Percentiles rank a stretch among this genome's conserved stretches.
Conservation (phyloP, 1,139 yeast genomes). For the Diutina siamensis region DNA sequence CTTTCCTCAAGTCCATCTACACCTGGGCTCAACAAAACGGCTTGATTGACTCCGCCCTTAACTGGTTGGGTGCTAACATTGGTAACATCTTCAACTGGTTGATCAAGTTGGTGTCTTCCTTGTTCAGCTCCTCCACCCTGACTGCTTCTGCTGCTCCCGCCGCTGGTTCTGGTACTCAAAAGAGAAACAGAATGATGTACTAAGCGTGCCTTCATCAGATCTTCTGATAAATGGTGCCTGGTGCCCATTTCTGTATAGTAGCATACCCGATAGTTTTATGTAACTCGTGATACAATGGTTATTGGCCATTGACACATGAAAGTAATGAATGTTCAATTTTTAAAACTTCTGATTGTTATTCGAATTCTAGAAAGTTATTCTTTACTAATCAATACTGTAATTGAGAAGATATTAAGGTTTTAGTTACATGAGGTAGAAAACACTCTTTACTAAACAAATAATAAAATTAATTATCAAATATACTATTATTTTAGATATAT, state of each 20-base stretch:
- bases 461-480: no score
- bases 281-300: background rate
- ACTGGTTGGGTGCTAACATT: conserved; percentile 19
- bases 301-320: background rate
- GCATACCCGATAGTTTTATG: conserved; percentile 1
- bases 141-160: conserved; percentile 12
- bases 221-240: conserved; percentile 1
- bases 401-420: no score
- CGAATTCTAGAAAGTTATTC: no score
- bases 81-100: conserved; percentile 18
- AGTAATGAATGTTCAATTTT: background rate
- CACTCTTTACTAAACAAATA: no score
- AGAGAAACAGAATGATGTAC: conserved; percentile 5
- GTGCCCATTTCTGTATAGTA: conserved; percentile 3
- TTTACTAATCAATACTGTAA: no score
- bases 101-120: conserved; percentile 18
- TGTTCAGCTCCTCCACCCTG: conserved; percentile 7
- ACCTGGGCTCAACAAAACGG: conserved; percentile 31
- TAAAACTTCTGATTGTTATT: no score
- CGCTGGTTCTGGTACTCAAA: conserved; percentile 9
- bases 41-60: conserved; percentile 21
- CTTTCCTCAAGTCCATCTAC: conserved; percentile 25
- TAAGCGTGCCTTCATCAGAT: background rate
- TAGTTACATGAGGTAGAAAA: no score
- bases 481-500: no score